phyloP scores from a whole-genome alignment of 441 rosid species.

The Bocquillonia castaneifolia region DNA sequence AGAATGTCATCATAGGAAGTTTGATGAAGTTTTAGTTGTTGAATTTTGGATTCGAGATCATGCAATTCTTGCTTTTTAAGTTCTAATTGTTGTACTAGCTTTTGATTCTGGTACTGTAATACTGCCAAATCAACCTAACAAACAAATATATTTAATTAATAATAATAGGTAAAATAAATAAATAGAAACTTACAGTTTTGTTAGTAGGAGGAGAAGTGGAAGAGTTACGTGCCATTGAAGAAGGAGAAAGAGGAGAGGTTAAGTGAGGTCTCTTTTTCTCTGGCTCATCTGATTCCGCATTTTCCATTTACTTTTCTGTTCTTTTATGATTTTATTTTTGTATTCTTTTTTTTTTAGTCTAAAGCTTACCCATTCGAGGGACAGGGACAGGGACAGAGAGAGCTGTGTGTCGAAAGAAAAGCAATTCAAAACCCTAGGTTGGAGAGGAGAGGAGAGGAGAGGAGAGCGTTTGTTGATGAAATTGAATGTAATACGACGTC shows the following conservation, averaged over 20 bases:
- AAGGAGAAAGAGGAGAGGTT: constrained; percentile 34
- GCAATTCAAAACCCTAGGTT: too few relatives aligned
- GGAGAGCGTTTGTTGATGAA: too few relatives aligned
- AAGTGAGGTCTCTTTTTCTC: constrained; percentile 70
- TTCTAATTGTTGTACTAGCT: constrained; percentile 74
- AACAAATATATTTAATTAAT: not conserved
- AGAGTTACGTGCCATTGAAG: constrained; percentile 55
- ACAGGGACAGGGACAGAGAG: too few relatives aligned
- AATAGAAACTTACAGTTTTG: constrained; percentile 41
- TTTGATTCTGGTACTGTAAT: constrained; percentile 83
- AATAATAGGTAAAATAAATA: not conserved
- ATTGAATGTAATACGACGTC: too few relatives aligned
- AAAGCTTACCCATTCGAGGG: too few relatives aligned
- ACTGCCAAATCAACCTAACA: constrained; percentile 63
- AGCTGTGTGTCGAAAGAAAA: too few relatives aligned
- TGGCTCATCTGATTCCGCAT: constrained; percentile 57
- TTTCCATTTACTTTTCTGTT: constrained; percentile 44
- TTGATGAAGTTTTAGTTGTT: constrained; percentile 49
- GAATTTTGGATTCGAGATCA: constrained; percentile 56
- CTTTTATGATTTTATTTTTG: too few relatives aligned
- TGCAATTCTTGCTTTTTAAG: constrained; percentile 63
- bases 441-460: too few relatives aligned
- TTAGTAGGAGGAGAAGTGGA: constrained; percentile 43
- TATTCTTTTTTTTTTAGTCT: too few relatives aligned
- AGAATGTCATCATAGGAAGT: constrained; percentile 59